A percentile compares a stretch with the other conserved stretches of the same genome.
These are phyloP conservation scores for Metarhizium robertsii DNA, from an alignment of 2,329 filamentous ascomycete species.

Conservation along the genomic window DNA sequence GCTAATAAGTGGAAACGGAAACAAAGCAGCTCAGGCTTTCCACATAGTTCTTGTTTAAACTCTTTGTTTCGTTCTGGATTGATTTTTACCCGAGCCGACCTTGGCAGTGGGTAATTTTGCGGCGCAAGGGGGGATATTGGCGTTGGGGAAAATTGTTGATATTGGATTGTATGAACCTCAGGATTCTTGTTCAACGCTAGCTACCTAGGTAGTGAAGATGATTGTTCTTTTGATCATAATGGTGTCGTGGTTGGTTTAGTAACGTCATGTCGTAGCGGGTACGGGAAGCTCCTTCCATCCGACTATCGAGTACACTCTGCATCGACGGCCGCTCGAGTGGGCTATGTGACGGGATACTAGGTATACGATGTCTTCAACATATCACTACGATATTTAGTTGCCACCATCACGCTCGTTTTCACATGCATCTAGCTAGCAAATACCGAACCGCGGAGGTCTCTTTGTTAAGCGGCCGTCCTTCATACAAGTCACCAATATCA, in stretches of 20 bases:
- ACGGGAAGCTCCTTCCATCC: not conserved
- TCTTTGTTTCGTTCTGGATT: not conserved
- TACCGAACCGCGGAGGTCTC: not conserved
- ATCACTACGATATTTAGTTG: not conserved
- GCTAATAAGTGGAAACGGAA: not conserved
- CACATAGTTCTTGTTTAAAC: not conserved
- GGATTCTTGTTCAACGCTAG: not conserved
- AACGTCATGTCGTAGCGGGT: not conserved
- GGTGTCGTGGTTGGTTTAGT: not conserved
- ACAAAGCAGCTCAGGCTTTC: not conserved
- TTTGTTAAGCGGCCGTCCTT: not conserved
- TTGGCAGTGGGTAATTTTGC: constrained; percentile 8
- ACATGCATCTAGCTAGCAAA: not conserved
- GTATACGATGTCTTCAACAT: not conserved
- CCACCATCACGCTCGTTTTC: not conserved
- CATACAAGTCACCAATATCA: not conserved
- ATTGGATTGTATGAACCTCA: not conserved
- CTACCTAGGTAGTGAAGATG: not conserved
- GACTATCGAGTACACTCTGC: not conserved
- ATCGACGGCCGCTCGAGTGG: not conserved
- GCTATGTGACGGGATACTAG: not conserved
- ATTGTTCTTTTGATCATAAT: not conserved
- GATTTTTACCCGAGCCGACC: not conserved
- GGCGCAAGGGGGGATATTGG: constrained; percentile 6
- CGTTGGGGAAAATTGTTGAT: not conserved